Base-by-base conservation (phyloP, 2,329 filamentous ascomycete species). In the Lasiodiplodia citricola region DNA sequence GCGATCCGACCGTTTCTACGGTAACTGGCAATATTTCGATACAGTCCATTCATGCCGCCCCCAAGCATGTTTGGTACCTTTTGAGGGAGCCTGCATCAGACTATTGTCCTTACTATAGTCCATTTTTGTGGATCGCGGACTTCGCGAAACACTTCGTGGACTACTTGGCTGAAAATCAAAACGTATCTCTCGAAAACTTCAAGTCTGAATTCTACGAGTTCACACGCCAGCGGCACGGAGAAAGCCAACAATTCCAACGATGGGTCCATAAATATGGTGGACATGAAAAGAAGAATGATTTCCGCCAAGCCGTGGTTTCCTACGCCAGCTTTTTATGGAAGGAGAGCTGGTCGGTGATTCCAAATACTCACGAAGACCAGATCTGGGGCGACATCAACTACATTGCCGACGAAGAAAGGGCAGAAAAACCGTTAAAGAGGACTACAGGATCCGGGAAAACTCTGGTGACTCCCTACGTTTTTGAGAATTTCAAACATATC, bases 61-160 rank as follows among this genome's bases (percentile, higher is more conserved):
- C 0, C 73, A 74, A 0, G 74, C 75, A 74, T 13, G 76, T 92
- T 0, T 95, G 90, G 82, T 96, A 94, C 74, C 83, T 83, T 11
- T 77, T 96, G 0, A 73, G 73, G 1, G 71, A 68, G 1, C 90
- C 92, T 0, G 82, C 88, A 0, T 35, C 70, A 0, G 88, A 89
- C 47, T 96, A 96, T 73, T 70, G 70, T 13, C 80, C 87, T 2
- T 94, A 90, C 72, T 86, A 90, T 69, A 60, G 79, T 0, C 84
- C 87, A 0, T 95, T 93, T 70, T 69, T 89, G 0, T 96, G 92
- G 92, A 78, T 94, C 0, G 90, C 88, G 0, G 85, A 91, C 65
- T 80, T 96, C 0, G 84, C 87, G 0, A 95, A 94, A 74, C 88
- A 93, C 73, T 85, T 91, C 28, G 83, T 94, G 1, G 90, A 94